Percentiles rank a stretch among this genome's conserved stretches.
These are phyloP conservation scores for Fusarium torulosum DNA, from an alignment of 2,329 filamentous ascomycete species.

Conservation along the genomic window DNA sequence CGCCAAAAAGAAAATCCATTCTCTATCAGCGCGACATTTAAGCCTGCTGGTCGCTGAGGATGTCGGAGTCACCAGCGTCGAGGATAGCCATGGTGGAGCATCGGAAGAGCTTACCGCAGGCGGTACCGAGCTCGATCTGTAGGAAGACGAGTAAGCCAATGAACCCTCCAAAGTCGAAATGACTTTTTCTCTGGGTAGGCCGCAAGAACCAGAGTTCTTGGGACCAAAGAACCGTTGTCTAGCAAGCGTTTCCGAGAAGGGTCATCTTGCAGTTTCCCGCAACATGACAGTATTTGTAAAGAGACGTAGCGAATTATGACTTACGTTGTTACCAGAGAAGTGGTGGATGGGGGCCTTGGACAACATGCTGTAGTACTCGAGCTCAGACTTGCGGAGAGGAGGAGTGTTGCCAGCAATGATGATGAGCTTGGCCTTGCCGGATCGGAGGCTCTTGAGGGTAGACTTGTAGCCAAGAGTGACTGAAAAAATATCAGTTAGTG, in stretches of 20 bases:
- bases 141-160: constrained; percentile 68
- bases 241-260: constrained; percentile 44
- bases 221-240: constrained; percentile 41
- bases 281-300: constrained; percentile 33
- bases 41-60: constrained; percentile 81
- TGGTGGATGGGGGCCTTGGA: constrained; percentile 97
- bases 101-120: constrained; percentile 98
- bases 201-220: constrained; percentile 50
- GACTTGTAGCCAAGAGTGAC: constrained; percentile 60
- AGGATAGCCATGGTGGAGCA: constrained; percentile 98
- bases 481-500: constrained; percentile 43
- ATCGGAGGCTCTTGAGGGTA: constrained; percentile 85
- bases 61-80: constrained; percentile 98
- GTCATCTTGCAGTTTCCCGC: constrained; percentile 39
- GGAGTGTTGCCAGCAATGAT: constrained; percentile 95
- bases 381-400: constrained; percentile 96
- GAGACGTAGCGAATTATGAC: constrained; percentile 60
- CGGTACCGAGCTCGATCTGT: constrained; percentile 98
- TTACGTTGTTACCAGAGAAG: constrained; percentile 98
- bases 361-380: constrained; percentile 95
- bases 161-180: constrained; percentile 87
- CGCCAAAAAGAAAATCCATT: constrained; percentile 55
- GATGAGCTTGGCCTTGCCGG: constrained; percentile 98
- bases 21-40: constrained; percentile 56
- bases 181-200: constrained; percentile 92